Evolutionary conservation across 176 grass and related monocot species (phyloP), one percentile per base, ranked within the genome.

Genomic region (Musa beccarii): DNA sequence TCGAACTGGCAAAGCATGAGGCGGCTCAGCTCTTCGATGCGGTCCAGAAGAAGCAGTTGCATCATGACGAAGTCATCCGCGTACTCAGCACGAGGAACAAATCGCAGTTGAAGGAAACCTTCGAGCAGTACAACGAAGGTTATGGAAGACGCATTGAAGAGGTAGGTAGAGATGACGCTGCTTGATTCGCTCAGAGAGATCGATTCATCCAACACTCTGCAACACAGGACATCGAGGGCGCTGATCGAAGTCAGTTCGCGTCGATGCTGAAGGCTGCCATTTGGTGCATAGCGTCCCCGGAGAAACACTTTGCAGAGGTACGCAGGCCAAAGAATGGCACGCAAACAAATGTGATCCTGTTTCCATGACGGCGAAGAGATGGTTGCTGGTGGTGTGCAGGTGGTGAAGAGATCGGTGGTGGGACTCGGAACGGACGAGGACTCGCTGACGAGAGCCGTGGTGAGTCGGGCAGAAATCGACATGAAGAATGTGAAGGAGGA

Each of bases 261-360:
- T 80, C 72, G 6, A 51, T 87, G 86, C 83, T 93, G 69, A 93
- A 87, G 77, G 78, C 79, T 19, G 95, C 83, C 10, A 71, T 93
- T 9, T 80, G 80, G 86, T 98, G 95, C 84, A n/a, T 94, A 59
- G 79, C 74, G 11, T 85, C 86, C 23, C 95, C 95, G 11, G 90
- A 93, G 76, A 98, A 87, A 74, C 90, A 93, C 54, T 98, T 91
- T 29, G 80, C 95, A 2, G 86, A 98, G 90, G 90, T 93, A 79
- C 80, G 50, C 34, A 43, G 34, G 25, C n/a, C 7, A 52, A 9
- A 66, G 5, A 26, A 23, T 63, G 6, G 6, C 23, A 62, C 22
- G 21, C 8, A 75, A 28, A 56, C 25, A 52, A 50, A 1, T 72
- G 13, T 20, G 1, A 53, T 53, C 21, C 11, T 55, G 62, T 59